Conservation (phyloP, 1,139 yeast species). For the Geotrichum siamense region DNA sequence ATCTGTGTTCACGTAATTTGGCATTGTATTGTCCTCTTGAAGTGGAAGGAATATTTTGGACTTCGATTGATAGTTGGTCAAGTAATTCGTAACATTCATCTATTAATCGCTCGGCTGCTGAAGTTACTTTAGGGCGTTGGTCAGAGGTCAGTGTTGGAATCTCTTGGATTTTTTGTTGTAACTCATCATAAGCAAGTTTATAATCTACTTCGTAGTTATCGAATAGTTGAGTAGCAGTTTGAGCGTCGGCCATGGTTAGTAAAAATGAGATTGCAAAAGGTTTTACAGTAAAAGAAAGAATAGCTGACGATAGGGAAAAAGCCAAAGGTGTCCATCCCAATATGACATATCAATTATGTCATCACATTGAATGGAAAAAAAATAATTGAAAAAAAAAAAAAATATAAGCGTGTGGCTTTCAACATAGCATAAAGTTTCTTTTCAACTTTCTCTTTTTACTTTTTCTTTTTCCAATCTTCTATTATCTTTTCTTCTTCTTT, state of each 20-base stretch:
- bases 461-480: too few species aligned
- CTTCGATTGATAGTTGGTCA: constrained; percentile 75
- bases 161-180: constrained; percentile 56
- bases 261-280: too few species aligned
- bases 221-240: constrained; percentile 44
- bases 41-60: constrained; percentile 69
- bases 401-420: too few species aligned
- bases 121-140: constrained; percentile 29
- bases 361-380: too few species aligned
- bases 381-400: too few species aligned
- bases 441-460: too few species aligned
- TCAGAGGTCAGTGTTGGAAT: constrained; percentile 49
- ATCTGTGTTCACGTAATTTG: constrained; percentile 59
- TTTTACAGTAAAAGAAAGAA: too few species aligned
- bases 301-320: too few species aligned
- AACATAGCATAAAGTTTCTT: too few species aligned
- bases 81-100: constrained; percentile 75
- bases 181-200: constrained; percentile 63
- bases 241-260: constrained; percentile 8
- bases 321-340: too few species aligned
- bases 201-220: constrained; percentile 66
- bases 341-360: too few species aligned
- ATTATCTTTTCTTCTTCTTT: too few species aligned
- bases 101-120: constrained; percentile 57
- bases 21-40: constrained; percentile 63